phyloP scores from a whole-genome alignment of 306 rosid genomes.

The Quercus ilex region DNA sequence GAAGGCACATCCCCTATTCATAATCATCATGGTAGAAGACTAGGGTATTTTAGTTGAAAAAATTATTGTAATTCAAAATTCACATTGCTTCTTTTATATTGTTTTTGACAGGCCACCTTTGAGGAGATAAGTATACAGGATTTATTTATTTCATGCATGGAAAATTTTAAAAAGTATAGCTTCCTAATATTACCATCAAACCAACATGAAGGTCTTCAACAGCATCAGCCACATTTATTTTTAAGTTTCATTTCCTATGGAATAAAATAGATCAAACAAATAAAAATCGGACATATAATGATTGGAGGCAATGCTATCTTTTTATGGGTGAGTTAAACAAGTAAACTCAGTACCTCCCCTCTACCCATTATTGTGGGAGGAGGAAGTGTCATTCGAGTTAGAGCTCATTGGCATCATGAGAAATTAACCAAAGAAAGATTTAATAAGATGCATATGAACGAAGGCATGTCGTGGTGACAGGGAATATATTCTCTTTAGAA shows the following conservation, averaged over 20 bases:
- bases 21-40: neutral
- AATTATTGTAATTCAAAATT: neutral
- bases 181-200: neutral
- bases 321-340: too few relatives aligned
- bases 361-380: too few relatives aligned
- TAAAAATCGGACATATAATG: neutral
- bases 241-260: neutral
- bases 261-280: neutral
- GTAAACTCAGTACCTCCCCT: too few relatives aligned
- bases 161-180: neutral
- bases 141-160: neutral
- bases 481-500: neutral
- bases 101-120: neutral
- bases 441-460: neutral
- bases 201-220: neutral
- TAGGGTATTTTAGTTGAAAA: neutral
- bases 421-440: neutral
- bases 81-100: neutral
- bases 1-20: neutral
- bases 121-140: neutral
- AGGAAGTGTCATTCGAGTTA: too few relatives aligned
- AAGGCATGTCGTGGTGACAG: neutral
- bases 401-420: too few relatives aligned
- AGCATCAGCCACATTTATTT: neutral
- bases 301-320: too few relatives aligned